These are phyloP conservation scores for Dioszegia aurantiaca DNA, from an alignment of 768 basidiomycete species.

Conservation along the genomic window DNA sequence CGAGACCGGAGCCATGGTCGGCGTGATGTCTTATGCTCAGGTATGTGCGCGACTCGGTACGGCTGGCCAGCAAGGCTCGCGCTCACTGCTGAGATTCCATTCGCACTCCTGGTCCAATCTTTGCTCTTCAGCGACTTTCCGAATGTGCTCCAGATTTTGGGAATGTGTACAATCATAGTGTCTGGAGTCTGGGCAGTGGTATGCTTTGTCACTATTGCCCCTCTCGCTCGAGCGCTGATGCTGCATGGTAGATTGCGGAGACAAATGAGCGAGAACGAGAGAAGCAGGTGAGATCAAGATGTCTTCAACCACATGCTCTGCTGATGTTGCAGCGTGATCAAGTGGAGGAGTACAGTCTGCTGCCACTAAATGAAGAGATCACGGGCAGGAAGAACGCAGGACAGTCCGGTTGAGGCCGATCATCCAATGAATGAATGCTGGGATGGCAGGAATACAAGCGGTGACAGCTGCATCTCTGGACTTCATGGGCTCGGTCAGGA, in stretches of 20 bases:
- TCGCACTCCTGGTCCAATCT: not conserved
- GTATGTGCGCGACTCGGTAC: not conserved
- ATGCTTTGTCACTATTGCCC: not conserved
- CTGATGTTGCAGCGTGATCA: no score
- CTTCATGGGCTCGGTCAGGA: no score
- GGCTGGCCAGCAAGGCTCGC: not conserved
- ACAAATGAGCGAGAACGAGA: not conserved
- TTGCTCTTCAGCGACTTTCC: not conserved
- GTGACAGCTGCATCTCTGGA: no score
- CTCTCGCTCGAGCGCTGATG: not conserved
- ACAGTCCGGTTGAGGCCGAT: no score
- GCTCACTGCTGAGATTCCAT: not conserved
- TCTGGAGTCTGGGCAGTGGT: constrained; percentile 2
- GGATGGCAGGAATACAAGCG: no score
- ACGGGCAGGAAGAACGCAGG: not conserved
- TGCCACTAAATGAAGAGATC: not conserved
- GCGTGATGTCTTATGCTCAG: not conserved
- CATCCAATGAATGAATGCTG: no score
- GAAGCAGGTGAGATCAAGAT: not conserved
- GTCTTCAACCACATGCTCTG: no score
- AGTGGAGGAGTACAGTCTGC: not conserved
- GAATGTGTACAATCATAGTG: not conserved
- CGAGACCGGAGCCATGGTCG: not conserved
- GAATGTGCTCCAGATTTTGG: not conserved
- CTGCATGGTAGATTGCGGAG: not conserved